Evolutionary conservation across 139 green algal species (phyloP).

Genomic region (Chlamydomonas eustigma): DNA sequence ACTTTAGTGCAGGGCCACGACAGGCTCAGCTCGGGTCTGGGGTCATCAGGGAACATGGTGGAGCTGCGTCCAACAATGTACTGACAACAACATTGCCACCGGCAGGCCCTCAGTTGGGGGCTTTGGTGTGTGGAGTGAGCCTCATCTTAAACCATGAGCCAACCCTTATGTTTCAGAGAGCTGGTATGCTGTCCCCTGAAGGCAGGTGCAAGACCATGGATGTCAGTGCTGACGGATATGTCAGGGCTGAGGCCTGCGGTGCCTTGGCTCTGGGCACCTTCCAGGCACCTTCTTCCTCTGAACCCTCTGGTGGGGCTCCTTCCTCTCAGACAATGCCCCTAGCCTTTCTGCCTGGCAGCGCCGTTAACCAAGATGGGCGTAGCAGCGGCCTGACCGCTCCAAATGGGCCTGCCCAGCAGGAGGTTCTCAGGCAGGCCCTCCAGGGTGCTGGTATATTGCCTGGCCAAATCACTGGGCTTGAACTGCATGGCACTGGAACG

Average conservation of each 20-base stretch:
- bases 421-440: slow-evolving; percentile 51
- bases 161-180: slow-evolving; percentile 75
- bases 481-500: slow-evolving; percentile 69
- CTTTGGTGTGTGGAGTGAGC: slow-evolving; percentile 50
- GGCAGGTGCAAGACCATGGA: slow-evolving; percentile 86
- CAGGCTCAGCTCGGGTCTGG: no score
- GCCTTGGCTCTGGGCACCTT: slow-evolving; percentile 9
- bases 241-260: slow-evolving; percentile 61
- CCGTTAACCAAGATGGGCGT: slow-evolving; percentile 90
- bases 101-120: no score
- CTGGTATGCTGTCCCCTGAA: slow-evolving; percentile 63
- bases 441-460: slow-evolving; percentile 11
- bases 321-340: slow-evolving; percentile 1
- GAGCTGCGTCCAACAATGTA: no score
- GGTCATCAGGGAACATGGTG: no score
- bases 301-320: neutral
- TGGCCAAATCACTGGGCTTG: slow-evolving; percentile 14
- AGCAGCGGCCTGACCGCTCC: slow-evolving; percentile 83
- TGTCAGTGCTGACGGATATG: slow-evolving; percentile 73
- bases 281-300: neutral
- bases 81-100: no score
- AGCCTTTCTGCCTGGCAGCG: slow-evolving; percentile 46
- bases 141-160: slow-evolving; percentile 68
- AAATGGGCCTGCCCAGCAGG: slow-evolving; percentile 81
- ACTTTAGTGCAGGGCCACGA: no score